A percentile compares a stretch with the other conserved stretches of the same genome.
Conservation (phyloP, 2,329 filamentous ascomycete species). For the Aspergillus costaricaensis region DNA sequence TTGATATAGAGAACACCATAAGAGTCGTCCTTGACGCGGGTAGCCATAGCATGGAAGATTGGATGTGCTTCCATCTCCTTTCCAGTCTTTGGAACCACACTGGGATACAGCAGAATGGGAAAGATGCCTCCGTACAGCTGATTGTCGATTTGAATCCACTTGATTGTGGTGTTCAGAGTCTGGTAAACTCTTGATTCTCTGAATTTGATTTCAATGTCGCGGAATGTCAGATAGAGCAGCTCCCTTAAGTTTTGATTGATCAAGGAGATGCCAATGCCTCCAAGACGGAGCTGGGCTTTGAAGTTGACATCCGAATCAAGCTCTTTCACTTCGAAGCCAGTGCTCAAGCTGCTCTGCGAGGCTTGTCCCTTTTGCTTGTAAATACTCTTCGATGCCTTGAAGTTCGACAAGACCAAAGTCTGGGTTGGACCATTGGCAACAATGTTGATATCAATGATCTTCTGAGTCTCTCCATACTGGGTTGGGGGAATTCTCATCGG, state of each 20-base stretch:
- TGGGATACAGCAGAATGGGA: conserved; percentile 94
- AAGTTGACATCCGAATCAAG: conserved; percentile 86
- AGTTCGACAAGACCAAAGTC: conserved; percentile 90
- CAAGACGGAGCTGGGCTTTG: conserved; percentile 82
- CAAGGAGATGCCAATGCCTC: conserved; percentile 88
- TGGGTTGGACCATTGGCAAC: conserved; percentile 94
- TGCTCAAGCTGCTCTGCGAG: conserved; percentile 60
- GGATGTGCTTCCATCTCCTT: conserved; percentile 96
- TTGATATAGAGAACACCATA: conserved; percentile 99
- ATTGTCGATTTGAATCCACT: conserved; percentile 99
- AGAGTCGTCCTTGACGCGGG: conserved; percentile 94
- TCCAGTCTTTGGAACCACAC: conserved; percentile 94
- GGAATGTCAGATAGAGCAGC: conserved; percentile 87
- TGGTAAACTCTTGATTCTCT: conserved; percentile 93
- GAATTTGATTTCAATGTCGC: conserved; percentile 87
- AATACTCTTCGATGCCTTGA: conserved; percentile 86
- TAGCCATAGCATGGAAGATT: conserved; percentile 87
- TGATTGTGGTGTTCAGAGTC: conserved; percentile 84
- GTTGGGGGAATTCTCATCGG: conserved; percentile 83
- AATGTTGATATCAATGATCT: conserved; percentile 96
- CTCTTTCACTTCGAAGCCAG: conserved; percentile 91
- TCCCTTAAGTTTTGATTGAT: conserved; percentile 92
- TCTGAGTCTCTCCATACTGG: conserved; percentile 65
- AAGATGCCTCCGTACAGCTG: conserved; percentile 98
- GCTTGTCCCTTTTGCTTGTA: conserved; percentile 68